A percentile compares a stretch with the other conserved stretches of the same genome.
These are phyloP conservation scores for Cryptococcus wingfieldii DNA, from an alignment of 1,284 basidiomycete species.

Conservation along the genomic window DNA sequence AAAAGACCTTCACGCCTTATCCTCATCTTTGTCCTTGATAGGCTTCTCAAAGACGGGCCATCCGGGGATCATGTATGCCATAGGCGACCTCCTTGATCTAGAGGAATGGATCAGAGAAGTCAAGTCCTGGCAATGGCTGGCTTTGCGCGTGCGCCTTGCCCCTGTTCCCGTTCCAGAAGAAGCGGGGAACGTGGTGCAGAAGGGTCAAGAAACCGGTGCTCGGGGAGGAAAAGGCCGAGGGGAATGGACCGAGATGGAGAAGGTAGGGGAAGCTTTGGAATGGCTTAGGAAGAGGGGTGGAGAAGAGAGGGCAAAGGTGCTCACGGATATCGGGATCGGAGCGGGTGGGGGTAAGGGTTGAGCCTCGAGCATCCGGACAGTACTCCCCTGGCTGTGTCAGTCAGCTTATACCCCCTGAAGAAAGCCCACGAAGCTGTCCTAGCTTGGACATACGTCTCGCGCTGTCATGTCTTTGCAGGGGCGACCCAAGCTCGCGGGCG, in stretches of 20 bases:
- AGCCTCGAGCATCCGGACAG: not conserved
- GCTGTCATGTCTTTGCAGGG: not conserved
- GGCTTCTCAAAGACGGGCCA: slow-evolving; percentile 71
- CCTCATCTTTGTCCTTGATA: slow-evolving; percentile 55
- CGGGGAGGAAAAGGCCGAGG: slow-evolving; percentile 39
- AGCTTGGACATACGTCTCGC: no score
- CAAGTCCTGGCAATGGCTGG: slow-evolving; percentile 73
- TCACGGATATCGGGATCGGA: slow-evolving; percentile 65
- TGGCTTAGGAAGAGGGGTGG: slow-evolving; percentile 55
- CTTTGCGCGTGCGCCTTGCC: slow-evolving; percentile 59
- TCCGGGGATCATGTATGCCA: slow-evolving; percentile 67
- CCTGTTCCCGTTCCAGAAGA: slow-evolving; percentile 20
- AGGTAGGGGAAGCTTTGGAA: slow-evolving; percentile 64
- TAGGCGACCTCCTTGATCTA: slow-evolving; percentile 56
- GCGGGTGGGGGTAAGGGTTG: slow-evolving; percentile 11
- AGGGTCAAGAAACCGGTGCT: slow-evolving; percentile 24
- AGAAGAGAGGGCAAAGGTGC: slow-evolving; percentile 56
- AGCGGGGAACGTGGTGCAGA: slow-evolving; percentile 29
- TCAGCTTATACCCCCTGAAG: not conserved
- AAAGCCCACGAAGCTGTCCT: not conserved
- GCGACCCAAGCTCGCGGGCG: no score
- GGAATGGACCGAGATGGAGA: slow-evolving; percentile 58
- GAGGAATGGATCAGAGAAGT: slow-evolving; percentile 64
- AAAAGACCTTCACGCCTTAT: slow-evolving; percentile 60
- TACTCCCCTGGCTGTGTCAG: not conserved